A percentile compares a stretch with the other conserved stretches of the same genome.
Evolutionary conservation across 257 asterid species (phyloP).

Genomic region (Solanum habrochaites): DNA sequence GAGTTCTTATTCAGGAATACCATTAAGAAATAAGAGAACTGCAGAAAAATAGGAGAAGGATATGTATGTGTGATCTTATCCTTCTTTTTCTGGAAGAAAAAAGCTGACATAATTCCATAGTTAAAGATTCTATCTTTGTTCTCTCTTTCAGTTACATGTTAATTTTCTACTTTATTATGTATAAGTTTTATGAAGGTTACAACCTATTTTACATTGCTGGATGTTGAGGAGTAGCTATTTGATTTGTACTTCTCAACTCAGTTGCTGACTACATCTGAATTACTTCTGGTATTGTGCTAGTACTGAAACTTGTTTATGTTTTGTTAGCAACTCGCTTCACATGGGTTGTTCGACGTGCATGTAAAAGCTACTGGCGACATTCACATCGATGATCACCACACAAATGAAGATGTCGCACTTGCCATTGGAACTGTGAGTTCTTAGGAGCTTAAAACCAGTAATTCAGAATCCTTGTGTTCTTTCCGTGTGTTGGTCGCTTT

Average conservation of each 20-base stretch:
- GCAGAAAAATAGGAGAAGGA: not conserved
- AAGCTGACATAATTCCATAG: not conserved
- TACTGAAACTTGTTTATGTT: conserved; percentile 1
- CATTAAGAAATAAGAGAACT: not conserved
- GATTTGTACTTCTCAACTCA: not conserved
- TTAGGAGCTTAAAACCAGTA: not conserved
- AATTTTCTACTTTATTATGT: not conserved
- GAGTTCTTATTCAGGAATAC: not conserved
- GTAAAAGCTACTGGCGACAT: conserved; percentile 85
- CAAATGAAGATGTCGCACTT: conserved; percentile 82
- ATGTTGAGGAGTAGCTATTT: not conserved
- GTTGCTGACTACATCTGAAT: not conserved
- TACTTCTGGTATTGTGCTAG: not conserved
- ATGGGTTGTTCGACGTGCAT: conserved; percentile 69
- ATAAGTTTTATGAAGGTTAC: not conserved
- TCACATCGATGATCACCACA: conserved; percentile 94
- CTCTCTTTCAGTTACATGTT: not conserved
- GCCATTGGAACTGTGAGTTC: conserved; percentile 81
- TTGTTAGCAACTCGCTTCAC: conserved; percentile 88
- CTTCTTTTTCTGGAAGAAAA: not conserved
- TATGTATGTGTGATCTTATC: not conserved
- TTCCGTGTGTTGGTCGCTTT: not conserved
- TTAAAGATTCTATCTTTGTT: not conserved
- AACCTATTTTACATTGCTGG: not conserved
- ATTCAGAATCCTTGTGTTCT: not conserved